These are phyloP conservation scores for Elaeis oleifera DNA, from an alignment of 202 grass and related monocot species.

Conservation along the genomic window DNA sequence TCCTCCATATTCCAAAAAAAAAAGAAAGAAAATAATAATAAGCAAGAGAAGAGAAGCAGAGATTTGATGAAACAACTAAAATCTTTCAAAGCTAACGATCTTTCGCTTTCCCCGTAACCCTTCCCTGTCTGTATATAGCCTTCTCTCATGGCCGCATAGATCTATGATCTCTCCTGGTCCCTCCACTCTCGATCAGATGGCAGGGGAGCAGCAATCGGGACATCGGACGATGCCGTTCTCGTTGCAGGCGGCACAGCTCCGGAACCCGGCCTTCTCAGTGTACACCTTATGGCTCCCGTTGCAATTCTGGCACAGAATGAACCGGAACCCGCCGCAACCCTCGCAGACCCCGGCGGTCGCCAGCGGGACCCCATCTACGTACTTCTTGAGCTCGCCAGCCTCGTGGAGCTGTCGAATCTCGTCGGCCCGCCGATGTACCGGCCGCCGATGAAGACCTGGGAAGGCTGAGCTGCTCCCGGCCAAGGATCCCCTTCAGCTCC, in stretches of 20 bases:
- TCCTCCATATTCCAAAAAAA: too few relatives aligned
- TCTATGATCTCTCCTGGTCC: too few relatives aligned
- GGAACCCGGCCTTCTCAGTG: conserved; percentile 72
- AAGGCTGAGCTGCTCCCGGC: conserved; percentile 22
- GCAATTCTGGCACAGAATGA: conserved; percentile 67
- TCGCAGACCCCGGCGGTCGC: conserved; percentile 30
- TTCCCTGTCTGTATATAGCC: too few relatives aligned
- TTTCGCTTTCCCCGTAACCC: too few relatives aligned
- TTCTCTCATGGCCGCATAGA: too few relatives aligned
- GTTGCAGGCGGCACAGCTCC: conserved; percentile 75
- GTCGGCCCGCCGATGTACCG: conserved; percentile 84
- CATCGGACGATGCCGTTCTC: conserved; percentile 88
- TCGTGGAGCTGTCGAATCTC: conserved; percentile 74
- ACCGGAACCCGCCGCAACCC: conserved; percentile 58
- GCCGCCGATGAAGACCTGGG: conserved; percentile 72
- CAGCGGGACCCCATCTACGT: conserved; percentile 30
- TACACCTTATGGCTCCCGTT: conserved; percentile 82
- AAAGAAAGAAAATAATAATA: too few relatives aligned
- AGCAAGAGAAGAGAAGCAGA: too few relatives aligned
- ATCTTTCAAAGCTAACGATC: too few relatives aligned
- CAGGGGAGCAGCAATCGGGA: conserved; percentile 50
- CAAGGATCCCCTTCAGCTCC: conserved; percentile 46
- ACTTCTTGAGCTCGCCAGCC: conserved; percentile 63
- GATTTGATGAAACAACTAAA: too few relatives aligned
- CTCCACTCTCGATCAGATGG: conserved; percentile 33